Evolutionary conservation across 208 protist species (phyloP), one percentile per base, ranked within the genome.

Genomic region (Leishmania mexicana): DNA sequence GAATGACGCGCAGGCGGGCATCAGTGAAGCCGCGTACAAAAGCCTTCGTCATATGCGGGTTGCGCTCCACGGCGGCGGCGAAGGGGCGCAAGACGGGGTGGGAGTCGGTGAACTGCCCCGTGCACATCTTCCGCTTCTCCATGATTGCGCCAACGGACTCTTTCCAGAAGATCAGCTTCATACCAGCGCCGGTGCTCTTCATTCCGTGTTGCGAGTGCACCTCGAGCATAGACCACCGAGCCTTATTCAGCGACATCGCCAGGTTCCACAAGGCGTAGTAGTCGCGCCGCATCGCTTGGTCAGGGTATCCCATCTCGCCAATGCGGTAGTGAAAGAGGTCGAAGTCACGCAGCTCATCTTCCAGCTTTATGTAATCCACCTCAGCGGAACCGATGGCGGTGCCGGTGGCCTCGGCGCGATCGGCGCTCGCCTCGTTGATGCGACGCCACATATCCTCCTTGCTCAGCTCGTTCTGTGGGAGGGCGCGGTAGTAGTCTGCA

Each of bases 131-230:
- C 13, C 90, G 76, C 78, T 91, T 88, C 64, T 96, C 92, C 78
- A 96, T 88, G 58, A 96, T 94, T 71, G 87, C 84, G 45, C 64
- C 51, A 31, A 87, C 71, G 8, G 93, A 87, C 76, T 97, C 95
- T 80, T 96, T 96, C 93, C 95, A 97, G 81, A 95, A 97, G 65
- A 97, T 87, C 11, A 95, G 83, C 86, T 96, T 96, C 91, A 97
- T 96, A 47, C 92, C 90, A n/a, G 93, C 95, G n/a, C 95, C 95
- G 47, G 95, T 97, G 51, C 90, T 95, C 81, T 96, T 97, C 77
- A 96, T 87, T 58, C 93, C 93, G 31, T 91, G 90, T 87, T 97
- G 92, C 54, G 92, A 89, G 77, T 96, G 90, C 60, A 96, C 93
- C 85, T 97, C 93, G 19, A 97, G 89, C 95, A 96, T 96, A n/a